A percentile compares a stretch with the other conserved stretches of the same genome.
Conservation (phyloP, 257 asterid genomes). For the Penstemon barbatus region DNA sequence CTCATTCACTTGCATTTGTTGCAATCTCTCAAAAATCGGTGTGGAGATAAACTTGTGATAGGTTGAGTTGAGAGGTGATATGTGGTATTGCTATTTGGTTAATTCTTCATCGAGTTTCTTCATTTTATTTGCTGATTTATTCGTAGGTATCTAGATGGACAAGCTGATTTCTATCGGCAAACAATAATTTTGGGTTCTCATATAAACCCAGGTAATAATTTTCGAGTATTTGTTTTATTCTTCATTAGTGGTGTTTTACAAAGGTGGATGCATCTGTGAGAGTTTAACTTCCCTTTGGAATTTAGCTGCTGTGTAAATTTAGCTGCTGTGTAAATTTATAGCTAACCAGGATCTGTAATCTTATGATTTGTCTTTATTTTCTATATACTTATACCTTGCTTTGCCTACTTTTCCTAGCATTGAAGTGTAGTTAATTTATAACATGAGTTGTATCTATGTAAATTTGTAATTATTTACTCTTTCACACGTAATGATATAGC, state of each 20-base stretch:
- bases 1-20: constrained; percentile 1
- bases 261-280: constrained; percentile 14
- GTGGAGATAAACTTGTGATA: not conserved
- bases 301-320: constrained; percentile 9
- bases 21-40: constrained; percentile 12
- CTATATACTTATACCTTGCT: not conserved
- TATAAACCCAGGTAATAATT: constrained; percentile 70
- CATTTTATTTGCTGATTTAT: constrained; percentile 23
- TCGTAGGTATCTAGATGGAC: constrained; percentile 83
- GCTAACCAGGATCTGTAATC: constrained; percentile 7
- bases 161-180: constrained; percentile 86
- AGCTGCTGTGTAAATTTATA: constrained; percentile 10
- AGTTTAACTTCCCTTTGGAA: not conserved
- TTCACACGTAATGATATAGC: constrained; percentile 17
- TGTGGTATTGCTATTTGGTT: constrained; percentile 11
- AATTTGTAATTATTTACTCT: constrained; percentile 6
- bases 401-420: not conserved
- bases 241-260: constrained; percentile 18
- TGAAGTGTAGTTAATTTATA: constrained; percentile 3
- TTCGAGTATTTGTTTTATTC: constrained; percentile 7
- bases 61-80: constrained; percentile 12
- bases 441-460: not conserved
- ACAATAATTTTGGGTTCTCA: constrained; percentile 82
- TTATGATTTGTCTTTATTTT: not conserved
- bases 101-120: constrained; percentile 15